These are phyloP conservation scores for Avena atlantica DNA, from an alignment of 176 grass and related monocot species.

Conservation along the genomic window DNA sequence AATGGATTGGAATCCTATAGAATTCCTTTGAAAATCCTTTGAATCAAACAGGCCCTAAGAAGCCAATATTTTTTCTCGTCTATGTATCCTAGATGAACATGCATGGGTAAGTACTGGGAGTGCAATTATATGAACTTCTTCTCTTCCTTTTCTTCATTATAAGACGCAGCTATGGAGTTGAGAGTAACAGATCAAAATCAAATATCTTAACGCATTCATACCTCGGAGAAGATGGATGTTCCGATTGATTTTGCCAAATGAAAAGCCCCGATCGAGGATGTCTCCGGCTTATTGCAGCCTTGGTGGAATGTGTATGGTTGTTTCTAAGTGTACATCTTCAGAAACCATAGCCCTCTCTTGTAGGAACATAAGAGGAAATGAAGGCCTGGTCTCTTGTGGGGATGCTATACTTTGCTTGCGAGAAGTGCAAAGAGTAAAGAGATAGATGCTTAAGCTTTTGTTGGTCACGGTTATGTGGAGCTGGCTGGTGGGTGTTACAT, in stretches of 20 bases:
- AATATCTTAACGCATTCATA: neutral
- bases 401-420: constrained; percentile 4
- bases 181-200: neutral
- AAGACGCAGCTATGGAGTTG: neutral
- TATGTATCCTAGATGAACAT: neutral
- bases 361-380: neutral
- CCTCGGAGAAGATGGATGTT: neutral
- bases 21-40: too few relatives aligned
- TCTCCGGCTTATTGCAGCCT: neutral
- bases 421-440: neutral
- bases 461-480: neutral
- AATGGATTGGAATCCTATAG: too few relatives aligned
- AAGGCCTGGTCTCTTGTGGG: neutral
- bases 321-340: neutral
- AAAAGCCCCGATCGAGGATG: neutral
- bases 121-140: neutral
- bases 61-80: neutral
- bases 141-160: neutral
- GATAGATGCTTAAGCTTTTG: neutral
- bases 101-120: neutral
- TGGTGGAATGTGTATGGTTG: neutral
- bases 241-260: neutral
- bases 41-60: neutral
- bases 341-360: neutral
- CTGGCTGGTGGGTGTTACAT: neutral